A percentile compares a stretch with the other conserved stretches of the same genome.
Conservation (phyloP, 352 stramenopile genomes). For the Peronosclerospora sorghi region DNA sequence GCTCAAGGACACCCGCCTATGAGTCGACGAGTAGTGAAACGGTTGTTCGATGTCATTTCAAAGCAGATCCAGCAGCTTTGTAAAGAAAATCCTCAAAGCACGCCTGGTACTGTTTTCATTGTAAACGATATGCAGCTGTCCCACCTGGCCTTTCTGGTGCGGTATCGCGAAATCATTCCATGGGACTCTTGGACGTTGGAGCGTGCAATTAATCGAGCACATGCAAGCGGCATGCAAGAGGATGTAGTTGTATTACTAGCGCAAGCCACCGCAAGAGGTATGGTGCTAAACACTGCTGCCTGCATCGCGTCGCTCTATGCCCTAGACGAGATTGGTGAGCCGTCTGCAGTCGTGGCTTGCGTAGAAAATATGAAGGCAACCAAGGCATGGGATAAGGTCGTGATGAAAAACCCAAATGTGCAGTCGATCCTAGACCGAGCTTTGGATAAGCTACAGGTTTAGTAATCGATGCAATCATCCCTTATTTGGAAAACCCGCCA, state of each 20-base stretch:
- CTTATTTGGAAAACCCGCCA: too few species aligned
- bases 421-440: conserved; percentile 20
- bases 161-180: conserved; percentile 37
- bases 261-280: conserved; percentile 19
- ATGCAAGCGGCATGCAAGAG: conserved; percentile 23
- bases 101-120: conserved; percentile 17
- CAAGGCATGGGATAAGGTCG: conserved; percentile 18
- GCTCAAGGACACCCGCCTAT: conserved; percentile 22
- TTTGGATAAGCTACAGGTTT: conserved; percentile 1
- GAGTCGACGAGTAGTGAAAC: conserved; percentile 36
- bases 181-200: conserved; percentile 43
- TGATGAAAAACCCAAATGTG: conserved; percentile 27
- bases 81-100: conserved; percentile 5
- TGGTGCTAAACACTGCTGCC: conserved; percentile 30
- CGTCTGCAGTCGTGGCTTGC: conserved; percentile 22
- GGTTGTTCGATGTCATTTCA: conserved; percentile 51
- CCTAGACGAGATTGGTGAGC: conserved; percentile 19
- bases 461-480: too few species aligned
- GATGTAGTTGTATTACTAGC: conserved; percentile 41
- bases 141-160: conserved; percentile 38
- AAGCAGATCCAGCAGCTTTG: conserved; percentile 34
- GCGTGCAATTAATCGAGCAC: conserved; percentile 41
- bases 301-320: conserved; percentile 40
- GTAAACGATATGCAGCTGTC: conserved; percentile 41
- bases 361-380: conserved; percentile 20